Conservation (phyloP, 1,139 yeast species). For the Saccharomyces hybrid region DNA sequence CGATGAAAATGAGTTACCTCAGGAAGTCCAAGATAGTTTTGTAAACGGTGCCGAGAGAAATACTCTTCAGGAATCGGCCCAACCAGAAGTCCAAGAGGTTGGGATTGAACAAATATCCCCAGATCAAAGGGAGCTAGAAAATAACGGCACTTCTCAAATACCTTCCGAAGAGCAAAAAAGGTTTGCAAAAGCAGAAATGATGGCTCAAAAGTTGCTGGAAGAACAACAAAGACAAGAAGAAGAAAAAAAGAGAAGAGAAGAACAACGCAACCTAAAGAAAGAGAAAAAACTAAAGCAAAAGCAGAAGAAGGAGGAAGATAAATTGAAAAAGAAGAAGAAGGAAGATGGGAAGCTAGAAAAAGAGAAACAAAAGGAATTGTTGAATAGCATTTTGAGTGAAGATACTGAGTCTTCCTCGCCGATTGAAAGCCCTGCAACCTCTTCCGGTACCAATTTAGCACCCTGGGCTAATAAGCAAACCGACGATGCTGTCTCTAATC, state of each 20-base stretch:
- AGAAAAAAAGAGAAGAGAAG: conserved; percentile 15
- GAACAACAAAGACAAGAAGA: conserved; percentile 19
- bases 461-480: conserved; percentile 41
- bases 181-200: conserved; percentile 17
- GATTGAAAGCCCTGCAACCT: conserved; percentile 5
- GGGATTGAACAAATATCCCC: no score
- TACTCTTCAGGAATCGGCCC: no score
- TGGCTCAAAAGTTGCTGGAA: conserved; percentile 19
- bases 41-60: no score
- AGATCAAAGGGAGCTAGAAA: no score
- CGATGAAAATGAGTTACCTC: no score
- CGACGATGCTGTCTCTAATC: conserved; percentile 12
- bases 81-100: no score
- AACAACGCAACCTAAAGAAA: conserved; percentile 10
- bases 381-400: not conserved
- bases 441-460: conserved; percentile 25
- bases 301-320: conserved; percentile 11
- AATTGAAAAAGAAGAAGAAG: conserved; percentile 7
- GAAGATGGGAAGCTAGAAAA: not conserved
- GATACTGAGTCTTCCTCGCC: not conserved
- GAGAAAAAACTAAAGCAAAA: conserved; percentile 11
- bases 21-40: no score
- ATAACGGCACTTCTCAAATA: not conserved
- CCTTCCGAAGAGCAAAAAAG: conserved; percentile 9
- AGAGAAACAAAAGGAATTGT: conserved; percentile 3